Evolutionary conservation across 2,329 filamentous ascomycete genomes (phyloP).

Genomic region (Lomentospora prolificans): DNA sequence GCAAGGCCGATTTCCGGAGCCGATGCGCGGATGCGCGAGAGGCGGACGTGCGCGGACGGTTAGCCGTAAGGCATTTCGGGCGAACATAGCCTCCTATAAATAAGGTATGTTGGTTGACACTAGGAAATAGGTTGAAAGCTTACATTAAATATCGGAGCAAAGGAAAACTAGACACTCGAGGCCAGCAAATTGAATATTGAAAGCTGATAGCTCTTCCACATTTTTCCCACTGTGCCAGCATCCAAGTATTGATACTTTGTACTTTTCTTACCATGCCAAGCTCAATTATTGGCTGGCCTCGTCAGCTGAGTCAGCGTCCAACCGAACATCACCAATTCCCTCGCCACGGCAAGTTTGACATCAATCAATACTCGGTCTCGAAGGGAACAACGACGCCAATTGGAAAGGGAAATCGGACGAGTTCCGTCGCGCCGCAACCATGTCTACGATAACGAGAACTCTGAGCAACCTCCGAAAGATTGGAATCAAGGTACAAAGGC

Average conservation of each 20-base stretch:
- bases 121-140: not conserved
- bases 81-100: constrained; percentile 5
- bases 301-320: not conserved
- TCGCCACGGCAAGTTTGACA: not conserved
- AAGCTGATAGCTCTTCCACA: not conserved
- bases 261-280: not conserved
- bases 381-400: constrained; percentile 13
- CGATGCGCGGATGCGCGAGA: not conserved
- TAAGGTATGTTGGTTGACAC: not conserved
- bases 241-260: not conserved
- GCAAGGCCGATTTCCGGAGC: not conserved
- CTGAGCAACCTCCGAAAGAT: constrained; percentile 78
- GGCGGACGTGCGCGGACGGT: not conserved
- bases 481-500: constrained; percentile 66
- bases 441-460: constrained; percentile 88
- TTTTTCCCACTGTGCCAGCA: not conserved
- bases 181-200: not conserved
- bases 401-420: constrained; percentile 9
- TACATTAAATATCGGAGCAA: not conserved
- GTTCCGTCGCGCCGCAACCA: constrained; percentile 35
- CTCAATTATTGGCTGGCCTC: not conserved
- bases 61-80: constrained; percentile 4
- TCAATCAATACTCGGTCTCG: constrained; percentile 3
- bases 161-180: not conserved
- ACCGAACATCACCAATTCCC: not conserved